These are phyloP conservation scores for Fusarium ramigenum DNA, from an alignment of 2,329 filamentous ascomycete genomes.

Conservation along the genomic window DNA sequence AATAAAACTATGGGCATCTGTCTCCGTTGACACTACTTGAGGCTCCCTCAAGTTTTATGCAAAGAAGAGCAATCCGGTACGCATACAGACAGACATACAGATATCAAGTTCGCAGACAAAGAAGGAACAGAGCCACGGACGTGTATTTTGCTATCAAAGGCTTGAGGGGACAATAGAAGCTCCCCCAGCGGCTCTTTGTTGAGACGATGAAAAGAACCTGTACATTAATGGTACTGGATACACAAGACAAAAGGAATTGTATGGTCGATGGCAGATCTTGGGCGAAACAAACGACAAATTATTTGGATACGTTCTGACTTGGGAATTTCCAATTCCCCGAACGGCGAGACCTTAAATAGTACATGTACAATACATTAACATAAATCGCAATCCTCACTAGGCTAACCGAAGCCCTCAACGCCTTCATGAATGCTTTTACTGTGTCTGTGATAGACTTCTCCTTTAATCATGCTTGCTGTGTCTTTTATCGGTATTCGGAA, in stretches of 20 bases:
- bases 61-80: background rate
- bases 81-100: background rate
- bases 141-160: background rate
- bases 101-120: no score
- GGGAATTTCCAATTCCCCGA: background rate
- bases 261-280: background rate
- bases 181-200: background rate
- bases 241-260: background rate
- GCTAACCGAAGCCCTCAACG: constrained; percentile 31
- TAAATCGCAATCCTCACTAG: constrained; percentile 9
- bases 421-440: constrained; percentile 24
- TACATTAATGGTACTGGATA: constrained; percentile 19
- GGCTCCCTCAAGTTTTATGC: background rate
- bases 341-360: constrained; percentile 2
- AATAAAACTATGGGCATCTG: constrained; percentile 78
- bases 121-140: background rate
- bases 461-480: constrained; percentile 19
- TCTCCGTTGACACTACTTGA: constrained; percentile 51
- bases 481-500: constrained; percentile 20
- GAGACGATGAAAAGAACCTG: background rate
- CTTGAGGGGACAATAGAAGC: background rate
- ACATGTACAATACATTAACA: constrained; percentile 33
- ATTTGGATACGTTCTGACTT: constrained; percentile 31
- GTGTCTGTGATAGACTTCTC: background rate
- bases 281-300: background rate